A percentile compares a stretch with the other conserved stretches of the same genome.
These are phyloP conservation scores for Acanthamoeba sp. DNA, from an alignment of 208 protist genomes.

Conservation along the genomic window DNA sequence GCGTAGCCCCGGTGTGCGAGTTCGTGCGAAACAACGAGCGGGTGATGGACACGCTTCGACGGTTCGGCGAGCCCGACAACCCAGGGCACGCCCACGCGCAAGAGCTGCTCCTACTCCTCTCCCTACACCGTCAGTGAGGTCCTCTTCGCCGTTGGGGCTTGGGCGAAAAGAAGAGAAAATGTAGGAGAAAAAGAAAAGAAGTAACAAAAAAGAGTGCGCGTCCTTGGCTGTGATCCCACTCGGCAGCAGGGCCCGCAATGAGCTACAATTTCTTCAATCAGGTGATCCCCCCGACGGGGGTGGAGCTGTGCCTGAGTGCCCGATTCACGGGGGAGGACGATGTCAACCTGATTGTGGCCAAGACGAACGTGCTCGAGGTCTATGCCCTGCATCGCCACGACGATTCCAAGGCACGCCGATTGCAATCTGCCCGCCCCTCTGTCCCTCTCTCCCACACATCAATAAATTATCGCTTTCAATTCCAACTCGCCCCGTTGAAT, in stretches of 20 bases:
- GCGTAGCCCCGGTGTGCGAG: neutral
- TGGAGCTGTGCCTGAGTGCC: constrained; percentile 60
- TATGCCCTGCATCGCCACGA: constrained; percentile 45
- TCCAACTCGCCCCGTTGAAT: neutral
- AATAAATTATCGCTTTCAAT: constrained; percentile 11
- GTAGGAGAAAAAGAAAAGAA: too few relatives aligned
- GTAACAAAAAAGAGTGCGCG: too few relatives aligned
- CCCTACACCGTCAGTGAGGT: neutral
- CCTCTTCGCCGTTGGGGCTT: too few relatives aligned
- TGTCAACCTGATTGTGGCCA: constrained; percentile 62
- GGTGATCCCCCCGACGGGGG: constrained; percentile 56
- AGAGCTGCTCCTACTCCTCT: neutral
- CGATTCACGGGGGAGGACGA: constrained; percentile 25
- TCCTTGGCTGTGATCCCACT: too few relatives aligned
- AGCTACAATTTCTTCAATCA: constrained; percentile 73
- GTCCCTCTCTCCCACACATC: neutral
- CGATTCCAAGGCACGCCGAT: constrained; percentile 7
- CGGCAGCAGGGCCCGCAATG: too few relatives aligned
- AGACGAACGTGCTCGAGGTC: constrained; percentile 69
- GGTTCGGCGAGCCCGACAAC: neutral
- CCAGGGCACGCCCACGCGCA: neutral
- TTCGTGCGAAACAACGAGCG: neutral
- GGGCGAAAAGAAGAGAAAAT: too few relatives aligned
- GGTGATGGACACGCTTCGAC: neutral
- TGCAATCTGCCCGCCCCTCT: neutral